Evolutionary conservation across 192 early-diverging fungal species (phyloP).

Genomic region (Chytriomyces sp.): DNA sequence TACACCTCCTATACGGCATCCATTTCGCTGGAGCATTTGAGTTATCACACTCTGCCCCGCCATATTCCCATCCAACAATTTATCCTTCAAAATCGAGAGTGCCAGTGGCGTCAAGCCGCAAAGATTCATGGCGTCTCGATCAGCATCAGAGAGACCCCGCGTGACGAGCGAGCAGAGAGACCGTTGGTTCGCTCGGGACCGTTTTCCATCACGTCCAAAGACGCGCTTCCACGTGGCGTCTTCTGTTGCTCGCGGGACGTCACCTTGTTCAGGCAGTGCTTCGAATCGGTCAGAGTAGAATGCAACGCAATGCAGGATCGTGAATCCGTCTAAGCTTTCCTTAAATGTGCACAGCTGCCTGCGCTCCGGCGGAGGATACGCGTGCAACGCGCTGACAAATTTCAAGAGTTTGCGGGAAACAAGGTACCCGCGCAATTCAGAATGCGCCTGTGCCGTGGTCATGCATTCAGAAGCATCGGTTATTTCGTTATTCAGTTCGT

Average conservation of each 20-base stretch:
- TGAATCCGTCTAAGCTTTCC: too few relatives aligned
- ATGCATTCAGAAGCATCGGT: too few relatives aligned
- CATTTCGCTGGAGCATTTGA: not conserved
- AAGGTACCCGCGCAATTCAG: too few relatives aligned
- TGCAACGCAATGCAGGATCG: too few relatives aligned
- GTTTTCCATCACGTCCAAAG: not conserved
- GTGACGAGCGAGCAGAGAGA: not conserved
- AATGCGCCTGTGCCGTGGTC: too few relatives aligned
- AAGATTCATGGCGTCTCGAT: not conserved
- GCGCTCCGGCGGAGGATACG: too few relatives aligned
- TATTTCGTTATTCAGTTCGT: too few relatives aligned
- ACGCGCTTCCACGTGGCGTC: not conserved
- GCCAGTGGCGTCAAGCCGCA: not conserved
- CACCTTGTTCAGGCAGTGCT: not conserved
- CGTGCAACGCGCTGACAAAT: too few relatives aligned
- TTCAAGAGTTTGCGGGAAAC: too few relatives aligned
- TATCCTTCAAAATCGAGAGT: not conserved
- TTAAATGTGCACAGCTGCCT: too few relatives aligned
- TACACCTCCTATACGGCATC: not conserved
- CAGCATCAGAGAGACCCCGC: not conserved
- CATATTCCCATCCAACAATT: not conserved
- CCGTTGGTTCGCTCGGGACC: not conserved
- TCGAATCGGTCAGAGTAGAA: too few relatives aligned
- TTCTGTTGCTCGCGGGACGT: not conserved
- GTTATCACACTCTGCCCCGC: not conserved